phyloP scores from a whole-genome alignment of 768 basidiomycete species.

The Suillus weaverae region DNA sequence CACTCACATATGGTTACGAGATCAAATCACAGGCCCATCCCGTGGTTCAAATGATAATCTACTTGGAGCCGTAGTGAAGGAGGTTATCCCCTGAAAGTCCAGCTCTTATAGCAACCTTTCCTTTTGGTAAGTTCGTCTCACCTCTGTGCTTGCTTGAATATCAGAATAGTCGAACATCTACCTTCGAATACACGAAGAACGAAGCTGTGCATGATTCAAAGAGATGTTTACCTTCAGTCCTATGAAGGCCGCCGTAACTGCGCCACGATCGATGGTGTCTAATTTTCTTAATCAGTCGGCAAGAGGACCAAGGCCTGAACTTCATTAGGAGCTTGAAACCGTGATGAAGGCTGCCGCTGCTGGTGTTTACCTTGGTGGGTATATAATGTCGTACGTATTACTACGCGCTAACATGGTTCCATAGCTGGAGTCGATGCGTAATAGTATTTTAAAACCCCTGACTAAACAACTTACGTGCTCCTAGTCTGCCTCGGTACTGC shows the following conservation, averaged over 20 bases:
- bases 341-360: not conserved
- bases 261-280: slow-evolving; percentile 1
- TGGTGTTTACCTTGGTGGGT: slow-evolving; percentile 4
- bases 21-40: slow-evolving; percentile 10
- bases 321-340: slow-evolving; percentile 1
- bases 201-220: slow-evolving; percentile 3
- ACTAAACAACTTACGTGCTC: no score
- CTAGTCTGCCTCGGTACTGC: no score
- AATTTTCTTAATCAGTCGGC: not conserved
- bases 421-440: not conserved
- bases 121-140: slow-evolving; percentile 8
- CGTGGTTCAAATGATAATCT: slow-evolving; percentile 2
- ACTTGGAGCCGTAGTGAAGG: not conserved
- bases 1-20: slow-evolving; percentile 9
- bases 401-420: not conserved
- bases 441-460: not conserved
- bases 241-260: not conserved
- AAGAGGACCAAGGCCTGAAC: no score
- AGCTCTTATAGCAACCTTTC: slow-evolving; percentile 8
- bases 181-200: slow-evolving; percentile 9
- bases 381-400: not conserved
- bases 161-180: not conserved
- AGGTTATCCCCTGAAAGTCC: not conserved
- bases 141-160: not conserved
- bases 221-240: no score